Base-by-base conservation (phyloP, 129 eudicot genomes). In the Smallanthus sonchifolius region DNA sequence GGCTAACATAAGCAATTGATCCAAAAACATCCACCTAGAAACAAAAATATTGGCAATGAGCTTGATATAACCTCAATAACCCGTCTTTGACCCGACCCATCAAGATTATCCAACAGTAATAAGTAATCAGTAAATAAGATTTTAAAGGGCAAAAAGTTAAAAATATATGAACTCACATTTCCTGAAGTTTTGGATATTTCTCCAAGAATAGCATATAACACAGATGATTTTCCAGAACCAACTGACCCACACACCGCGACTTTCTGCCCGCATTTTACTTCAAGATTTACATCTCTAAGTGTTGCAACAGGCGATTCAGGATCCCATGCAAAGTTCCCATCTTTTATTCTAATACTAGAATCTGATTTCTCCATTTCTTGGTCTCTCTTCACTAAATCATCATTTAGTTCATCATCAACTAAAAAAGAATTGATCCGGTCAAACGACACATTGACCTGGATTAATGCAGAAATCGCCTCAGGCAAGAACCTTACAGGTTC, bases 1-100 rank as follows among this genome's bases (percentile, higher is more conserved):
- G 97, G 72, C 93, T 78, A 73, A 92, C 97, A 81, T 89, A 92
- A 24, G 96, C 96, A 56, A 80, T 77, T 32, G 96, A 87, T 38
- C 97, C 96, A 36, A 9, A 39, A 36, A 87, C 83, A 42, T 67
- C 76, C 72, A 85, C 97, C 97, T 92, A 61, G 14, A 74, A 14
- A 61, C 2, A 13, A 11, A 32, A 62, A n/a, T 0, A 0, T 0
- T 16, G 0, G 39, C 15, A 32, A 15, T 65, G 45, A n/a, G n/a
- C n/a, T n/a, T n/a, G n/a, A n/a, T n/a, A n/a, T n/a, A n/a, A n/a
- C n/a, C n/a, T n/a, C n/a, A n/a, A n/a, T n/a, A n/a, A n/a, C n/a
- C n/a, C n/a, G n/a, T n/a, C n/a, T n/a, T n/a, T n/a, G n/a, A n/a
- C n/a, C n/a, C n/a, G n/a, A n/a, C n/a, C n/a, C n/a, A n/a, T n/a